phyloP scores from a whole-genome alignment of 1,284 basidiomycete species.

The Retiboletus flavoniger region DNA sequence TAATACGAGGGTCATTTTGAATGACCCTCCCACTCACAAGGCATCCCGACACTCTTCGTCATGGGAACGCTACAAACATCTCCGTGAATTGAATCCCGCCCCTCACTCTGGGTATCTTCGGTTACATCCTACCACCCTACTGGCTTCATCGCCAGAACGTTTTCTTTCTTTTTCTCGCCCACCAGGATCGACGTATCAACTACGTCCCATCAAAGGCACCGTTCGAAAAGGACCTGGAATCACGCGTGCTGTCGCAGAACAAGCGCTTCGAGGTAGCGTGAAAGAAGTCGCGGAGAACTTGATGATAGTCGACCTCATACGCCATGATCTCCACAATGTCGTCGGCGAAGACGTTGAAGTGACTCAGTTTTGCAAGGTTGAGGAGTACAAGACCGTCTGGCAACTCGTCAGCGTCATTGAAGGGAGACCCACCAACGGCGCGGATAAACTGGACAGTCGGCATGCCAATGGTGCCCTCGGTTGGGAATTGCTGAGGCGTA shows the following conservation, averaged over 20 bases:
- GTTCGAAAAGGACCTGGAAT: slow-evolving; percentile 64
- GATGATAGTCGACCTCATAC: slow-evolving; percentile 98
- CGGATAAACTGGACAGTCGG: slow-evolving; percentile 29
- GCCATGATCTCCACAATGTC: slow-evolving; percentile 84
- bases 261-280: slow-evolving; percentile 66
- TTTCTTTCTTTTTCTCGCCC: slow-evolving; percentile 83
- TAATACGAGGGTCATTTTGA: slow-evolving; percentile 54
- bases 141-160: slow-evolving; percentile 89
- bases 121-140: slow-evolving; percentile 61
- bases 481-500: slow-evolving; percentile 75
- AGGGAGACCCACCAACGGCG: slow-evolving; percentile 47
- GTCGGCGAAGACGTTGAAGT: slow-evolving; percentile 79
- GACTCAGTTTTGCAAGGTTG: slow-evolving; percentile 84
- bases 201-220: slow-evolving; percentile 97
- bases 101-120: slow-evolving; percentile 87
- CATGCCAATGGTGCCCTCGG: slow-evolving; percentile 51
- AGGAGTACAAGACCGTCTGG: slow-evolving; percentile 95
- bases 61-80: slow-evolving; percentile 71
- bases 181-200: slow-evolving; percentile 67
- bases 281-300: slow-evolving; percentile 98
- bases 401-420: slow-evolving; percentile 95
- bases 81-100: slow-evolving; percentile 83
- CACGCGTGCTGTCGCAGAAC: slow-evolving; percentile 62
- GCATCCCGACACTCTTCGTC: slow-evolving; percentile 45
- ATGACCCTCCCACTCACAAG: slow-evolving; percentile 28